phyloP scores from a whole-genome alignment of 192 early-diverging fungal species.

The Dissophora globulifera region DNA sequence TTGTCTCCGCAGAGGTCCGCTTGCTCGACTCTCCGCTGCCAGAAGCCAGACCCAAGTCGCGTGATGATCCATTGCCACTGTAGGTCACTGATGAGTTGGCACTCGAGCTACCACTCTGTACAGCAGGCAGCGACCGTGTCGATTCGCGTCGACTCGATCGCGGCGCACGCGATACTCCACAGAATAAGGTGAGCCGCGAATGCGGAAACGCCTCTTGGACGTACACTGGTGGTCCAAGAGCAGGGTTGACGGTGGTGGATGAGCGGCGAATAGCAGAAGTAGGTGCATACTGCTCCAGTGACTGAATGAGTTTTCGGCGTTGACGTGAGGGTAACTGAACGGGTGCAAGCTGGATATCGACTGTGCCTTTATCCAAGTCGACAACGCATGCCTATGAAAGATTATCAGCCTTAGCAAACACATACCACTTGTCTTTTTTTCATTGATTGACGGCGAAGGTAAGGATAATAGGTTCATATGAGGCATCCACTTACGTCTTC shows the following conservation, averaged over 20 bases:
- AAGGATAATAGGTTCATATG: too few relatives aligned
- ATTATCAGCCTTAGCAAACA: too few relatives aligned
- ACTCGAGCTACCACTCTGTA: neutral
- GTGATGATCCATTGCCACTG: slow-evolving; percentile 3
- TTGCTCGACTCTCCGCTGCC: neutral
- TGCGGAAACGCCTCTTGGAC: slow-evolving; percentile 68
- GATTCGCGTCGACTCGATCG: slow-evolving; percentile 5
- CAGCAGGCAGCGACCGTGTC: neutral
- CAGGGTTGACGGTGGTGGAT: slow-evolving; percentile 45
- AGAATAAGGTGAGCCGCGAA: slow-evolving; percentile 58
- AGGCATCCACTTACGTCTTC: slow-evolving; percentile 64
- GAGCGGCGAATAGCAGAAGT: slow-evolving; percentile 21
- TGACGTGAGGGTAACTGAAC: slow-evolving; percentile 67
- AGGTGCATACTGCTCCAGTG: slow-evolving; percentile 67
- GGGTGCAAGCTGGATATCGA: slow-evolving; percentile 57
- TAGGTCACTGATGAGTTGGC: neutral
- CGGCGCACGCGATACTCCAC: slow-evolving; percentile 50
- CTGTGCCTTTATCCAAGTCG: slow-evolving; percentile 75
- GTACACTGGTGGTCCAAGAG: slow-evolving; percentile 67
- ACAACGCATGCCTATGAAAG: slow-evolving; percentile 65
- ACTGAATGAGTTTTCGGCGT: slow-evolving; percentile 69
- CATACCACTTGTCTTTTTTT: too few relatives aligned
- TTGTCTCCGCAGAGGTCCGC: neutral
- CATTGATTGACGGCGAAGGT: too few relatives aligned
- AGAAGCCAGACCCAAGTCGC: neutral